Base-by-base conservation (phyloP, 768 basidiomycete genomes). In the Aureoboletus auriporus region DNA sequence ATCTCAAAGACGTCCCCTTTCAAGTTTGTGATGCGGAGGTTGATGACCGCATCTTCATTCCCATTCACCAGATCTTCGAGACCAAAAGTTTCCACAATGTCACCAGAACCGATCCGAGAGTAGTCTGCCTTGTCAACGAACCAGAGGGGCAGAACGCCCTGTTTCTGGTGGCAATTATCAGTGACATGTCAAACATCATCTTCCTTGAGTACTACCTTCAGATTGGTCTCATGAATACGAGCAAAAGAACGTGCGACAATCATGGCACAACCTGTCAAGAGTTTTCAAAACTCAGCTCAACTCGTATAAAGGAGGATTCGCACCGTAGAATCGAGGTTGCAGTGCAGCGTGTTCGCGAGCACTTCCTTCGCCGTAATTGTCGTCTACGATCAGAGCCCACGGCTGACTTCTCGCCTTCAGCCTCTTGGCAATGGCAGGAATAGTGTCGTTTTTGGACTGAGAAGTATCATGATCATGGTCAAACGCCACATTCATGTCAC, bases 341-440 rank as follows among this genome's bases (percentile, higher is more conserved):
- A 99, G 75, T 17, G 96, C 93, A 31, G 96, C 96, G 66, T 99
- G 96, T 69, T 99, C 96, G 47, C 96, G 82, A 8, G 96, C 96
- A 58, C 91, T 94, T 27, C 96, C 96, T 67, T 99, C 96, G 2
- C 96, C 96, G 63, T 97, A 95, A 63, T 95, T 96, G 8, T 98
- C 94, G 60, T 96, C 94, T 1, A 97, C 95, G 30, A 99, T 71
- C 39, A 97, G 67, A 49, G 93, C 86, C 93, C 94, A 99, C 0
- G 93, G 89, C 69, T 94, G 87, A 17, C 75, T 72, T 46, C 86
- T 76, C 17, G 83, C 75, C 66, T 91, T 94, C 65, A 95, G 85
- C 16, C 80, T 82, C 74, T 98, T 94, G 36, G 93, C 94, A 3
- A 96, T 76, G 48, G 80, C 79, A 8, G 96, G 96, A 55, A 98